phyloP scores from a whole-genome alignment of 805 yeast genomes.

The Schwanniomyces sp. region DNA sequence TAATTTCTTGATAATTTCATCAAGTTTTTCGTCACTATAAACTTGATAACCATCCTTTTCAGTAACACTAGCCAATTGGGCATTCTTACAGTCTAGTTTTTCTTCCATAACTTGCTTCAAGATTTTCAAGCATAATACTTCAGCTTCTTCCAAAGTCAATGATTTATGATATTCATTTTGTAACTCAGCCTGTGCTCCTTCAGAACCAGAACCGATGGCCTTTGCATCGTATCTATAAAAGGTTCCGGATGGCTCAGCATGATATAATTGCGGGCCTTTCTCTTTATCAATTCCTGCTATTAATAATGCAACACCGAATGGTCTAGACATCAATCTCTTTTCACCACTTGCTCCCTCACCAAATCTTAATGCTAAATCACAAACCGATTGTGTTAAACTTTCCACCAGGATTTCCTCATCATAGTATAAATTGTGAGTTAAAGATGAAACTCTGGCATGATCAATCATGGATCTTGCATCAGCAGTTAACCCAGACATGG shows the following conservation, averaged over 20 bases:
- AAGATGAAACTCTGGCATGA: slow-evolving; percentile 89
- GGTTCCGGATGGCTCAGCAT: slow-evolving; percentile 99
- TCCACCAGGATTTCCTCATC: slow-evolving; percentile 93
- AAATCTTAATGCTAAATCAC: slow-evolving; percentile 93
- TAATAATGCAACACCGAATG: slow-evolving; percentile 96
- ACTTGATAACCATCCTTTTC: slow-evolving; percentile 81
- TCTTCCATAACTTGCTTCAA: slow-evolving; percentile 99
- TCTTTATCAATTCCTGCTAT: slow-evolving; percentile 93
- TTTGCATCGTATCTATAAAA: slow-evolving; percentile 97
- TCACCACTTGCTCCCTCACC: slow-evolving; percentile 98
- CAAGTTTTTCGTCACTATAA: slow-evolving; percentile 80
- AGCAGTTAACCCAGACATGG: slow-evolving; percentile 98
- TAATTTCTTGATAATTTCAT: slow-evolving; percentile 72
- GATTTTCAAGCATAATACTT: slow-evolving; percentile 80
- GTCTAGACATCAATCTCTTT: slow-evolving; percentile 94
- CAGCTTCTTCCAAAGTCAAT: slow-evolving; percentile 89
- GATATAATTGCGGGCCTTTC: slow-evolving; percentile 93
- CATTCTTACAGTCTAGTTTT: slow-evolving; percentile 90
- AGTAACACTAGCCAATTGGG: slow-evolving; percentile 93
- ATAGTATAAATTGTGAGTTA: slow-evolving; percentile 85
- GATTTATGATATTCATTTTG: slow-evolving; percentile 96
- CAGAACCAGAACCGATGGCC: slow-evolving; percentile 98
- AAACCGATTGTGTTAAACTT: slow-evolving; percentile 91
- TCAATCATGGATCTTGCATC: slow-evolving; percentile 99
- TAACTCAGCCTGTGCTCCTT: slow-evolving; percentile 97